Percentiles rank a stretch among this genome's conserved stretches.
Evolutionary conservation across 805 yeast species (phyloP).

Genomic region (Cyberlindnera galapagoensis): DNA sequence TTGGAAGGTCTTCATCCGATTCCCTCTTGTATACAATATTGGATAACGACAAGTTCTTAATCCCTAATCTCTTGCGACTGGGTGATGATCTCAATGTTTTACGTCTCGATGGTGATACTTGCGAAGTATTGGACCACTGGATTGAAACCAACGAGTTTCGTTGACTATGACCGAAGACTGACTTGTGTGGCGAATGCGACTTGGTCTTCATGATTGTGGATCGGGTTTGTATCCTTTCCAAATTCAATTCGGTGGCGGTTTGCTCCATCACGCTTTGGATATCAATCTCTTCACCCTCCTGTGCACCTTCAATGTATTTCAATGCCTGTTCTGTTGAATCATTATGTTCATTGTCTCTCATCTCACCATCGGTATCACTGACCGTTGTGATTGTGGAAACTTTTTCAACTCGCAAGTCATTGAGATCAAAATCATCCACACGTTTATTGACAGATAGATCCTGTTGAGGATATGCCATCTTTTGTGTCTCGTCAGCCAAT

Average conservation of each 20-base stretch:
- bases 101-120: slow-evolving; percentile 16
- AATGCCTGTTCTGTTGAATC: slow-evolving; percentile 22
- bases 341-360: slow-evolving; percentile 4
- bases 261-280: slow-evolving; percentile 16
- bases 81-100: slow-evolving; percentile 8
- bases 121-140: slow-evolving; percentile 11
- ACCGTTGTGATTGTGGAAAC: not conserved
- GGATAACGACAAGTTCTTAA: slow-evolving; percentile 23
- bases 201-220: slow-evolving; percentile 4
- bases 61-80: slow-evolving; percentile 9
- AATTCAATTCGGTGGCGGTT: slow-evolving; percentile 14
- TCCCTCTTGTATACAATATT: slow-evolving; percentile 20
- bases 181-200: slow-evolving; percentile 22
- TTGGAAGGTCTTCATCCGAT: slow-evolving; percentile 10
- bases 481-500: too few species aligned
- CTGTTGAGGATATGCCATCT: not conserved
- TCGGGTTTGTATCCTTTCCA: slow-evolving; percentile 9
- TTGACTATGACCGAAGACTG: slow-evolving; percentile 18
- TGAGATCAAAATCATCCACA: too few species aligned
- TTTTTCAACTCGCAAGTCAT: too few species aligned
- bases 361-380: slow-evolving; percentile 1
- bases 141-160: slow-evolving; percentile 15
- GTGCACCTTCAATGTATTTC: slow-evolving; percentile 15
- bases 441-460: too few species aligned
- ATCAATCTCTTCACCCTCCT: slow-evolving; percentile 5